Percentiles rank a stretch among this genome's conserved stretches.
Conservation (phyloP, 371 early-diverging fungal species). For the Apophysomyces trapeziformis region DNA sequence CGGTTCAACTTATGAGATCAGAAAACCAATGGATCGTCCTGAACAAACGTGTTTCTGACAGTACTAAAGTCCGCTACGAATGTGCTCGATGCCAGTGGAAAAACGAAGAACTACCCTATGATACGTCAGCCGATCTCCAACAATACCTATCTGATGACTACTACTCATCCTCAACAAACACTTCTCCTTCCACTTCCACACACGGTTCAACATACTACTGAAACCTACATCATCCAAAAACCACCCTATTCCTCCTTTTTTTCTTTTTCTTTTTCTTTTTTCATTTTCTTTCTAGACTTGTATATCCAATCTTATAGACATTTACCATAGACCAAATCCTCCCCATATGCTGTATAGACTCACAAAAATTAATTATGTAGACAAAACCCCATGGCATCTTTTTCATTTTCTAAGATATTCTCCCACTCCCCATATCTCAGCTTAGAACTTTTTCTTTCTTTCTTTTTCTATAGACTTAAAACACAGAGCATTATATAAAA, state of each 20-base stretch:
- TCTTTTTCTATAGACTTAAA: neutral
- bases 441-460: neutral
- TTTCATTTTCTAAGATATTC: neutral
- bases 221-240: neutral
- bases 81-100: conserved; percentile 47
- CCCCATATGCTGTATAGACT: conserved; percentile 6
- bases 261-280: too few relatives aligned
- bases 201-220: conserved; percentile 3
- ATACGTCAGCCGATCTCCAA: conserved; percentile 28
- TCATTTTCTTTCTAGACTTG: neutral
- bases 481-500: neutral
- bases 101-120: conserved; percentile 36
- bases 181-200: neutral
- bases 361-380: neutral
- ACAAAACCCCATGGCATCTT: neutral
- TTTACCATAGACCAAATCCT: neutral
- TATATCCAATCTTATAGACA: conserved; percentile 6
- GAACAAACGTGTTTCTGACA: conserved; percentile 38
- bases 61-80: conserved; percentile 42
- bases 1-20: conserved; percentile 40
- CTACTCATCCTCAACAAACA: neutral
- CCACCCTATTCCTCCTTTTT: too few relatives aligned
- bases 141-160: conserved; percentile 21
- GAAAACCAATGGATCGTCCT: conserved; percentile 40
- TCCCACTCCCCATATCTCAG: conserved; percentile 1